Conservation (phyloP, 139 green algal genomes). For the Spirogloea muscicola region DNA sequence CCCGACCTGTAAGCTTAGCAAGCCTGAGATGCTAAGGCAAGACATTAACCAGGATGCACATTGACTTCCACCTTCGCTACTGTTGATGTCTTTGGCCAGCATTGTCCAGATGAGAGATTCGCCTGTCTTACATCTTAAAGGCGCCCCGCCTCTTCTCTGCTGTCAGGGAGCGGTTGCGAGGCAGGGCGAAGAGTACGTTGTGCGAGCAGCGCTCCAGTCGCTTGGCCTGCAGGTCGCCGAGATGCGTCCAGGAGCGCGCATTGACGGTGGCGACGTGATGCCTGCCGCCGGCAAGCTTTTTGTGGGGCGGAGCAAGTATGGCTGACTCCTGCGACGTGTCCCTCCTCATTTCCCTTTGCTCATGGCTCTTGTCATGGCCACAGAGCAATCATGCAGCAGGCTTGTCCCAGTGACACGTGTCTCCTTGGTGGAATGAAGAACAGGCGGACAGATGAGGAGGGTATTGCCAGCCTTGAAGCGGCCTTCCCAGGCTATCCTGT, state of each 20-base stretch:
- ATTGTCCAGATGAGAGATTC: not conserved
- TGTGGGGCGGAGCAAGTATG: conserved; percentile 16
- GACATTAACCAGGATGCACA: too few species aligned
- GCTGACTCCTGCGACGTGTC: too few species aligned
- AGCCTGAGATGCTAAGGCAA: too few species aligned
- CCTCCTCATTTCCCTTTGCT: too few species aligned
- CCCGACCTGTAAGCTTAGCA: conserved; percentile 13
- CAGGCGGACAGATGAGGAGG: conserved; percentile 9
- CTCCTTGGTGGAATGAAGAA: not conserved
- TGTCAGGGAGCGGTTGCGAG: conserved; percentile 9
- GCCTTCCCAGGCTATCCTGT: conserved; percentile 6
- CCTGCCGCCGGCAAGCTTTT: conserved; percentile 4
- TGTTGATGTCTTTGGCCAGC: not conserved
- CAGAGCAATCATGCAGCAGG: too few species aligned
- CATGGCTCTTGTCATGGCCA: too few species aligned
- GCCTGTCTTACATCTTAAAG: not conserved
- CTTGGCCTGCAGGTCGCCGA: conserved; percentile 1
- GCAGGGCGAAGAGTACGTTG: conserved; percentile 7
- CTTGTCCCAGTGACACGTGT: too few species aligned
- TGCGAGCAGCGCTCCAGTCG: not conserved
- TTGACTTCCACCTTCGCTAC: not conserved
- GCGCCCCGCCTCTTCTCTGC: not conserved
- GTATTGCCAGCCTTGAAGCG: not conserved
- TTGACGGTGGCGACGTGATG: conserved; percentile 38
- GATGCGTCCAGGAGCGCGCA: not conserved